Evolutionary conservation across 495 filamentous ascomycete species (phyloP), one percentile per base, ranked within the genome.

Genomic region (Trichodelitschia bisporula): DNA sequence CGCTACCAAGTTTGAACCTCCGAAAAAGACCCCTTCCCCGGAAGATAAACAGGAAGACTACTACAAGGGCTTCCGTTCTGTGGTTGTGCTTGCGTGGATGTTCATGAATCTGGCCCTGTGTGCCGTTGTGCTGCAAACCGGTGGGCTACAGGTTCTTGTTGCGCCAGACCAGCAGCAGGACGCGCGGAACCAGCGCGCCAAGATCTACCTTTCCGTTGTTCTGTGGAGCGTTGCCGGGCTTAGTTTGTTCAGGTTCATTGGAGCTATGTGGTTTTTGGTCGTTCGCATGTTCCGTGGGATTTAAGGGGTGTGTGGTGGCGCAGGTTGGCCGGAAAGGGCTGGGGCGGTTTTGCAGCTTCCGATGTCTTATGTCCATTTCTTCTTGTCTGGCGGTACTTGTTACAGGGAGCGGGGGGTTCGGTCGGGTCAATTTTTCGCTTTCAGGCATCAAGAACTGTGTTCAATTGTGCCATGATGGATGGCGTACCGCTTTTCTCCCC

Each of bases 31-130:
- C 0, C 56, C 66, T 14, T 56, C 65, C 9, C 62, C 72, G 3
- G 51, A 57, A 26, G 80, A 92, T 43, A 74, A 73, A 41, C 86
- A 99, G 54, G 80, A 91, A 55, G 86, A 95, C 49, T 99, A 95
- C 48, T 99, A 99, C 59, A 80, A 83, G 43, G 86, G 83, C 25
- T 90, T 99, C 47, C 65, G 89, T 28, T 82, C 75, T 32, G 63
- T 77, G 10, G 80, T 91, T 42, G 89, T 99, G 32, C 57, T 99
- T 30, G 63, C 72, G 33, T 99, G 89, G 89, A 86, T 99, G 55
- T 80, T 92, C 44, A 83, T 69, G 40, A 99, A 99, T 51, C 76
- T 95, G 44, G 80, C 69, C 6, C 70, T 99, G 3, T 63, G 61
- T 3, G 86, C 86, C 1, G 64, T 83, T n/a, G 82, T 99, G 25